Conservation (phyloP, 2,329 filamentous ascomycete genomes). For the Chaetomium globosum region DNA sequence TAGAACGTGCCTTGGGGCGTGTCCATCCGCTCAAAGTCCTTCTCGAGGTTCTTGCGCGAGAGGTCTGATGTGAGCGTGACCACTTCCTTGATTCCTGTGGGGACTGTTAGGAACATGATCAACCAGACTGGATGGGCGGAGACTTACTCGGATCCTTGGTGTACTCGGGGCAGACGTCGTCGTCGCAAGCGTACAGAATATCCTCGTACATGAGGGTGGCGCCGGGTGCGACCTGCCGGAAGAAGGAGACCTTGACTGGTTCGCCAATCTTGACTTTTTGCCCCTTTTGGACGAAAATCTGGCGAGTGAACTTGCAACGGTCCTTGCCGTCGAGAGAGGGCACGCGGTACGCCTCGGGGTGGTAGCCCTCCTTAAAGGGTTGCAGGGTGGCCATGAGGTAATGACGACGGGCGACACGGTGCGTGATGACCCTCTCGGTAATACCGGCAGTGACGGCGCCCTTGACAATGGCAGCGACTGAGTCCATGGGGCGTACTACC, state of each 20-base stretch:
- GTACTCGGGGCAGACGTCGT: slow-evolving; percentile 97
- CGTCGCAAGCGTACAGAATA: slow-evolving; percentile 94
- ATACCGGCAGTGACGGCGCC: slow-evolving; percentile 97
- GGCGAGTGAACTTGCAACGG: slow-evolving; percentile 95
- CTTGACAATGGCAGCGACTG: slow-evolving; percentile 97
- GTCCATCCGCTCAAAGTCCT: slow-evolving; percentile 99
- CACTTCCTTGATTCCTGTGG: slow-evolving; percentile 95
- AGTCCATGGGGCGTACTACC: slow-evolving; percentile 98
- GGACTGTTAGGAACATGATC: not conserved
- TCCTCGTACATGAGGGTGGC: slow-evolving; percentile 99
- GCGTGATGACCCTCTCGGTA: slow-evolving; percentile 93
- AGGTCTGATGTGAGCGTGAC: slow-evolving; percentile 96
- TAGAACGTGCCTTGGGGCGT: slow-evolving; percentile 97
- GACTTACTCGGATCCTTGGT: slow-evolving; percentile 97
- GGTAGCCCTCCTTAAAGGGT: slow-evolving; percentile 98
- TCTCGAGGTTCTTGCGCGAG: slow-evolving; percentile 96
- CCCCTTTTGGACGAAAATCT: slow-evolving; percentile 98
- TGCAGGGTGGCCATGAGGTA: slow-evolving; percentile 99
- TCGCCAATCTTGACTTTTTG: slow-evolving; percentile 99
- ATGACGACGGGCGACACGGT: slow-evolving; percentile 93
- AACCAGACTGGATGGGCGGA: not conserved
- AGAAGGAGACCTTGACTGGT: slow-evolving; percentile 97
- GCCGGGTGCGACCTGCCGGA: slow-evolving; percentile 94
- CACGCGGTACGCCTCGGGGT: slow-evolving; percentile 96
- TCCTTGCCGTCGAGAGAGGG: slow-evolving; percentile 96